Percentiles rank a stretch among this genome's conserved stretches.
Evolutionary conservation across 116 monocot species (phyloP).

Genomic region (Phalaenopsis hybrid): DNA sequence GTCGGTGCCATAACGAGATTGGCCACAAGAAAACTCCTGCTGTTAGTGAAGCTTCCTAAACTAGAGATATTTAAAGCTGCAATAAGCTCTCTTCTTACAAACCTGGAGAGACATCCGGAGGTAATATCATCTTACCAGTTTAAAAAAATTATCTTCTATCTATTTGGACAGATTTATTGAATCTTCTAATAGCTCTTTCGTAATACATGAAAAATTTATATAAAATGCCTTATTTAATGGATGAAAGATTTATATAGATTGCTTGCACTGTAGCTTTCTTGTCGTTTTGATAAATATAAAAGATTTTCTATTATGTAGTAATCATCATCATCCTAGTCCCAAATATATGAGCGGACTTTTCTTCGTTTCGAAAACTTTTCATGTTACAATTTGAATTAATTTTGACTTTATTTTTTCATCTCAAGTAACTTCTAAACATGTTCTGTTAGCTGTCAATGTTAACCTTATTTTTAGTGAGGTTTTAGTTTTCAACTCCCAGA

Average conservation of each 20-base stretch:
- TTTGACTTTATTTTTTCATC: neutral
- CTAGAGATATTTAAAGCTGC: constrained; percentile 44
- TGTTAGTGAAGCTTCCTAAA: constrained; percentile 38
- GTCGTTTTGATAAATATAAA: neutral
- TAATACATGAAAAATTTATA: neutral
- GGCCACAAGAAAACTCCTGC: constrained; percentile 56
- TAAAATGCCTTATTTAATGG: neutral
- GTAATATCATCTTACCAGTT: constrained; percentile 20
- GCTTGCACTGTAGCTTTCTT: neutral
- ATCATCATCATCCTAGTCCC: neutral
- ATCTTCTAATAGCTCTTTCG: neutral
- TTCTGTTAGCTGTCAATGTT: neutral
- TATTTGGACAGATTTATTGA: neutral
- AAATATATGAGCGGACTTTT: neutral
- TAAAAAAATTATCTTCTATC: neutral
- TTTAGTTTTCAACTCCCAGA: no score
- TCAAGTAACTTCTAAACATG: neutral
- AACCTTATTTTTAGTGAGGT: no score
- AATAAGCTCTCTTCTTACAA: constrained; percentile 42
- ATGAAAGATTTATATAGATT: neutral
- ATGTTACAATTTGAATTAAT: neutral
- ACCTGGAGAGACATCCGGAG: constrained; percentile 64
- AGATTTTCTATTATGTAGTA: neutral
- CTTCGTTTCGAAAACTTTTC: neutral
- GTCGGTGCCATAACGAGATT: constrained; percentile 40